Evolutionary conservation across 2,329 filamentous ascomycete species (phyloP).

Genomic region (Lecanicillium sp.): DNA sequence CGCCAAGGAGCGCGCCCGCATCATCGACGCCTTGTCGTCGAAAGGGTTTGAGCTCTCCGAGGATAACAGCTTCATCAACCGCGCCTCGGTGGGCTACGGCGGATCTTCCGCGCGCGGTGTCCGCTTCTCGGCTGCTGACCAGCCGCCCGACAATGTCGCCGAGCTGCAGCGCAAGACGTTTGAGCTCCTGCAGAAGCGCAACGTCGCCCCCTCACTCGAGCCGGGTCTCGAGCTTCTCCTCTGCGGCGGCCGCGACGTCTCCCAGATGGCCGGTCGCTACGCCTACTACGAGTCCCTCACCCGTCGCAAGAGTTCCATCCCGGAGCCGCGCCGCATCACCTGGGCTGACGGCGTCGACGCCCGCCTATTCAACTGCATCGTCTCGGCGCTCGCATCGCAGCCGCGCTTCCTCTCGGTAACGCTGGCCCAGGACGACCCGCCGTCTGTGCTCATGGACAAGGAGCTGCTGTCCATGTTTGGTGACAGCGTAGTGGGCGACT

Average conservation of each 20-base stretch:
- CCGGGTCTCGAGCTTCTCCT: conserved; percentile 65
- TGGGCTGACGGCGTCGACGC: conserved; percentile 57
- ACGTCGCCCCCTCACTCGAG: conserved; percentile 67
- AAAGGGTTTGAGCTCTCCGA: conserved; percentile 81
- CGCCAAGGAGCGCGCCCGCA: conserved; percentile 61
- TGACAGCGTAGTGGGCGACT: conserved; percentile 68
- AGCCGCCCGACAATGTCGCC: conserved; percentile 68
- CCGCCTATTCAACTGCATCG: conserved; percentile 54
- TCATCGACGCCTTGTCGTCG: conserved; percentile 68
- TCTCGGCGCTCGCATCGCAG: conserved; percentile 51
- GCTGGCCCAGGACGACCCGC: conserved; percentile 64
- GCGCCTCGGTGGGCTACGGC: conserved; percentile 27
- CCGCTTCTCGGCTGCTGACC: conserved; percentile 50
- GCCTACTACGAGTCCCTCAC: conserved; percentile 27
- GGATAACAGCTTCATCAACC: conserved; percentile 57
- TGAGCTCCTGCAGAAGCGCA: conserved; percentile 66
- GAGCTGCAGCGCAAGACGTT: conserved; percentile 84
- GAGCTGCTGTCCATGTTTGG: conserved; percentile 57
- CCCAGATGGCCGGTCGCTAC: conserved; percentile 29
- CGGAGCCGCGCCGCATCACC: conserved; percentile 23
- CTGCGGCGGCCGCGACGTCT: conserved; percentile 60
- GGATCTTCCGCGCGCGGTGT: conserved; percentile 17
- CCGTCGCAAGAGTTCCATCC: conserved; percentile 27
- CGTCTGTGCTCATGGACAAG: conserved; percentile 66
- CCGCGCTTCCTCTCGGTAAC: conserved; percentile 70